Percentiles rank a stretch among this genome's conserved stretches.
These are phyloP conservation scores for Colletotrichum siamense DNA, from an alignment of 2,329 filamentous ascomycete genomes.

Conservation along the genomic window DNA sequence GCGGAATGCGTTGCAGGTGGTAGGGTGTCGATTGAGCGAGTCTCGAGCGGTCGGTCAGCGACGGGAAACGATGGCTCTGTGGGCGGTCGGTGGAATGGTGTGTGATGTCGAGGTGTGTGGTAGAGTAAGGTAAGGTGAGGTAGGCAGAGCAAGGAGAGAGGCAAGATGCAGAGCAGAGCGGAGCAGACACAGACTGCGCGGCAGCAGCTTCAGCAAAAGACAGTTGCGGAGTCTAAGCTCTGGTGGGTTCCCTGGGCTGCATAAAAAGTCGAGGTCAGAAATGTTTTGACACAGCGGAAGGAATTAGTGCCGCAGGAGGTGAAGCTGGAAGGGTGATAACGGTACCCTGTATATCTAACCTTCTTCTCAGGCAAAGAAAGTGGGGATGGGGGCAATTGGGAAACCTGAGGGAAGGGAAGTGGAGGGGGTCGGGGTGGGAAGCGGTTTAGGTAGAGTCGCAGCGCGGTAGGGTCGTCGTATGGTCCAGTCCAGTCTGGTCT, in stretches of 20 bases:
- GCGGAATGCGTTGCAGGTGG: neutral
- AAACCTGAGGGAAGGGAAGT: slow-evolving; percentile 23
- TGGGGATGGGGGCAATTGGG: slow-evolving; percentile 22
- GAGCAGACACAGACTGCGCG: slow-evolving; percentile 1
- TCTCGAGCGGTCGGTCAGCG: neutral
- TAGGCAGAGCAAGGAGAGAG: neutral
- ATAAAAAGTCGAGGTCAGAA: slow-evolving; percentile 40
- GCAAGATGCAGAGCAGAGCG: neutral
- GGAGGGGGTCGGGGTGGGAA: slow-evolving; percentile 20
- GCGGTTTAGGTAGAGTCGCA: slow-evolving; percentile 14
- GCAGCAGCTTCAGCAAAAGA: slow-evolving; percentile 2
- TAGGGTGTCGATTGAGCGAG: neutral
- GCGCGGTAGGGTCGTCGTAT: slow-evolving; percentile 13
- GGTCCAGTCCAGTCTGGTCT: neutral
- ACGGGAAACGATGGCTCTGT: neutral
- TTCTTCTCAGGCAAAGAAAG: slow-evolving; percentile 22
- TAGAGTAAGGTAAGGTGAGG: neutral
- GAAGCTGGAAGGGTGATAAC: slow-evolving; percentile 27
- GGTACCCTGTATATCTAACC: slow-evolving; percentile 23
- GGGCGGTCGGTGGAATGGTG: neutral
- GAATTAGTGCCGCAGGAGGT: slow-evolving; percentile 42
- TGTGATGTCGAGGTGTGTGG: neutral
- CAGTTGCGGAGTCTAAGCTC: slow-evolving; percentile 22
- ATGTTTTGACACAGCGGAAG: slow-evolving; percentile 42
- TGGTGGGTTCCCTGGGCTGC: slow-evolving; percentile 34